Evolutionary conservation across 257 asterid genomes (phyloP).

Genomic region (Penstemon davidsonii): DNA sequence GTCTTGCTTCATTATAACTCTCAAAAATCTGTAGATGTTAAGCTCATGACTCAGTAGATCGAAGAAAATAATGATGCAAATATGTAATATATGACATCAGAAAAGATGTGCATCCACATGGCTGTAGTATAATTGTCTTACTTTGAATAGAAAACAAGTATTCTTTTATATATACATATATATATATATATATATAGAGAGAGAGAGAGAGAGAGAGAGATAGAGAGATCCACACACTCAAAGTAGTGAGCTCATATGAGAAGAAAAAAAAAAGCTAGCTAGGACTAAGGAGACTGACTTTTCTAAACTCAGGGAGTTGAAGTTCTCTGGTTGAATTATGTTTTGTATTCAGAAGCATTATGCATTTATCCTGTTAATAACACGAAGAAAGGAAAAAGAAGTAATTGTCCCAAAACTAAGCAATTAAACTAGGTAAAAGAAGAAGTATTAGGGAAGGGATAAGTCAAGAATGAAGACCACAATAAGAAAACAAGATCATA

Average conservation of each 20-base stretch:
- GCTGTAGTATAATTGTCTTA: background rate
- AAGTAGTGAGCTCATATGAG: background rate
- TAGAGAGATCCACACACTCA: background rate
- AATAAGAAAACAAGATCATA: constrained; percentile 19
- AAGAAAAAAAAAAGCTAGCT: background rate
- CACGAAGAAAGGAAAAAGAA: background rate
- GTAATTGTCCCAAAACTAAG: constrained; percentile 15
- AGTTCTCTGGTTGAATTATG: constrained; percentile 50
- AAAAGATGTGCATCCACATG: constrained; percentile 13
- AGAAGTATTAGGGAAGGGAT: constrained; percentile 7
- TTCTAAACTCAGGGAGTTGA: constrained; percentile 53
- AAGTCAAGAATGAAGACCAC: constrained; percentile 24
- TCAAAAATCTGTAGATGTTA: constrained; percentile 62
- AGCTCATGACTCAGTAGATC: constrained; percentile 27
- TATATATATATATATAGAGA: background rate
- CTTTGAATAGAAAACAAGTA: too few species aligned
- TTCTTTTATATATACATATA: background rate
- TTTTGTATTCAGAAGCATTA: constrained; percentile 51
- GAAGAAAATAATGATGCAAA: constrained; percentile 13
- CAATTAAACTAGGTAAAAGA: constrained; percentile 13
- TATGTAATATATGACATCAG: constrained; percentile 17
- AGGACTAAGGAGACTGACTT: constrained; percentile 41
- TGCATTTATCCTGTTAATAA: constrained; percentile 62
- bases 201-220: background rate
- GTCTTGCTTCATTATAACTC: constrained; percentile 58